Evolutionary conservation across 2,329 filamentous ascomycete species (phyloP).

Genomic region (Cladophialophora yegresii): DNA sequence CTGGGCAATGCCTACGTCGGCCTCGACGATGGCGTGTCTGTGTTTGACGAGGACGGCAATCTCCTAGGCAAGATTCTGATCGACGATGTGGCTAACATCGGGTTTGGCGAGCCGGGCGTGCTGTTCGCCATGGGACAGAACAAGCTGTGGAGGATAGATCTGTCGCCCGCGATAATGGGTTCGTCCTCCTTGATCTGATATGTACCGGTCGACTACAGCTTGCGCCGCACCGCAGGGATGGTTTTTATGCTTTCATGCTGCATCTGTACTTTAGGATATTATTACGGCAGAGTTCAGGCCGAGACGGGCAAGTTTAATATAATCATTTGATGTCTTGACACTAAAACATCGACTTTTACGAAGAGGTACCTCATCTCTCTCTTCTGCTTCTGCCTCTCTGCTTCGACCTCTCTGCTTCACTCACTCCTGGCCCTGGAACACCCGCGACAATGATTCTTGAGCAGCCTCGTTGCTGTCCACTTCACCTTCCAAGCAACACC

Average conservation of each 20-base stretch:
- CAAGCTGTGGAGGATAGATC: slow-evolving; percentile 13
- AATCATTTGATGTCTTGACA: neutral
- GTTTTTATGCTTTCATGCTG: too few relatives aligned
- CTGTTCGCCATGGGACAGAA: slow-evolving; percentile 23
- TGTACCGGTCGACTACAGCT: neutral
- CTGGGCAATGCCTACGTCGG: slow-evolving; percentile 59
- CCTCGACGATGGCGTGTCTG: slow-evolving; percentile 56
- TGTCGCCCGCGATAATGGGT: neutral
- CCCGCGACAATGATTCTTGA: too few relatives aligned
- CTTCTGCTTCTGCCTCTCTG: too few relatives aligned
- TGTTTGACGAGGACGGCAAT: slow-evolving; percentile 54
- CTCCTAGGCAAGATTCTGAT: slow-evolving; percentile 60
- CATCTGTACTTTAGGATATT: neutral
- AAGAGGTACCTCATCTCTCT: neutral
- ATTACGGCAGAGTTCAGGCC: neutral
- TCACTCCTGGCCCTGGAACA: too few relatives aligned
- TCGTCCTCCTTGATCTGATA: slow-evolving; percentile 3
- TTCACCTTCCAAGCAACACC: too few relatives aligned
- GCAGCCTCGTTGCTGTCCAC: too few relatives aligned
- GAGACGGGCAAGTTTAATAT: neutral
- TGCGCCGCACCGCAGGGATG: neutral
- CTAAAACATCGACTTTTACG: neutral
- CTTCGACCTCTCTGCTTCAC: too few relatives aligned
- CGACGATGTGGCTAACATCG: slow-evolving; percentile 51
- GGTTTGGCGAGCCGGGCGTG: slow-evolving; percentile 43